Evolutionary conservation across 164 flowering plant genomes (phyloP).

Genomic region (Litsea cubeba): DNA sequence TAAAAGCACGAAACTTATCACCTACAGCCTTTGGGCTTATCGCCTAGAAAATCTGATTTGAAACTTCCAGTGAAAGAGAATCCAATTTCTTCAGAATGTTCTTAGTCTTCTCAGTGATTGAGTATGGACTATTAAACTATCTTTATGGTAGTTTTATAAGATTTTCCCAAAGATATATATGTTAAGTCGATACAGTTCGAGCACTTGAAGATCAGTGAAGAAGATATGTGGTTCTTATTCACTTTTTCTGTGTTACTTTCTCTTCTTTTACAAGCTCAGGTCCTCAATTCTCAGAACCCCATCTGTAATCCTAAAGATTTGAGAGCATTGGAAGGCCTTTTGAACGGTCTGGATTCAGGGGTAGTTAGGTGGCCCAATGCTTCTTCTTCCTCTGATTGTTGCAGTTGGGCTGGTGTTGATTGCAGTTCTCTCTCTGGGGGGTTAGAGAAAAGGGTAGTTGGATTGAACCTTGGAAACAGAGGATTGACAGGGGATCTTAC

Average conservation of each 20-base stretch:
- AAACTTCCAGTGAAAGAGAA: no score
- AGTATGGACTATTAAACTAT: no score
- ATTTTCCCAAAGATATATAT: no score
- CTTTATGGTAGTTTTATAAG: no score
- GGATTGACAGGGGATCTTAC: conserved; percentile 52
- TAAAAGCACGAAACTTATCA: no score
- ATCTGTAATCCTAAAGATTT: conserved; percentile 12
- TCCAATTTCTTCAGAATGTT: no score
- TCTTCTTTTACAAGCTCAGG: not conserved
- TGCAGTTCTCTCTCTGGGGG: conserved; percentile 26
- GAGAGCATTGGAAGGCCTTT: conserved; percentile 11
- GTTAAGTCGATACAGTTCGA: no score
- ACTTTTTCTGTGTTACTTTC: not conserved
- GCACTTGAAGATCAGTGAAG: not conserved
- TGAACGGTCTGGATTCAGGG: not conserved
- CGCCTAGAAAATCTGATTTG: no score
- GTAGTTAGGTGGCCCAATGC: conserved; percentile 3
- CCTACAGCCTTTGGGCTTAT: no score
- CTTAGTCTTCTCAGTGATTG: no score
- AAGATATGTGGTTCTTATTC: not conserved
- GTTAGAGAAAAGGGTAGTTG: conserved; percentile 25
- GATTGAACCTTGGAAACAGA: conserved; percentile 35
- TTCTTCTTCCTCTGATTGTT: conserved; percentile 33
- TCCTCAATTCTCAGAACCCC: not conserved
- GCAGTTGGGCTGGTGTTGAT: conserved; percentile 68